These are phyloP conservation scores for Lipomyces sp. DNA, from an alignment of 805 yeast species.

Conservation along the genomic window DNA sequence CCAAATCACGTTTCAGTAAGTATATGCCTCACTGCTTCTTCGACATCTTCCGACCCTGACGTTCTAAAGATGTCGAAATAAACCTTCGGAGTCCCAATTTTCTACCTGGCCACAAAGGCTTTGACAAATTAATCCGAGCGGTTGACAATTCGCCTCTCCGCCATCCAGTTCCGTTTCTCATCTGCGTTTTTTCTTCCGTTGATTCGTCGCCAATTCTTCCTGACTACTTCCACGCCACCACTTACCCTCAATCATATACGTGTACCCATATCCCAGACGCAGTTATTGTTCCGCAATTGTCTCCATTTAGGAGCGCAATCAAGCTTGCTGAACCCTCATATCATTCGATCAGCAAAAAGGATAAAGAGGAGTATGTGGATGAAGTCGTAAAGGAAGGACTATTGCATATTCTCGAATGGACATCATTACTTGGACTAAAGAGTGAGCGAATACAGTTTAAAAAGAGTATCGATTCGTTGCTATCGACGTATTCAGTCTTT, in stretches of 20 bases:
- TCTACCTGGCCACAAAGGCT: slow-evolving; percentile 25
- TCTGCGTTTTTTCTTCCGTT: slow-evolving; percentile 18
- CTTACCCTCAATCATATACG: slow-evolving; percentile 14
- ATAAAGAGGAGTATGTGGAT: not conserved
- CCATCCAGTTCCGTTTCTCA: slow-evolving; percentile 20
- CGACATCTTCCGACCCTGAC: not conserved
- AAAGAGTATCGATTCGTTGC: slow-evolving; percentile 13
- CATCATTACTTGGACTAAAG: slow-evolving; percentile 18
- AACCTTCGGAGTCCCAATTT: slow-evolving; percentile 31
- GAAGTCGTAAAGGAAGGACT: slow-evolving; percentile 24
- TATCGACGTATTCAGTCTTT: slow-evolving; percentile 32
- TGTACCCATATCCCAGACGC: not conserved
- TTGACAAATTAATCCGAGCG: slow-evolving; percentile 23
- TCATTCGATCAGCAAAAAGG: not conserved
- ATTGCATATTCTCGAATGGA: slow-evolving; percentile 32
- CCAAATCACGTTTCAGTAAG: slow-evolving; percentile 27
- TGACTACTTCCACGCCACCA: slow-evolving; percentile 17
- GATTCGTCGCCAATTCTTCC: slow-evolving; percentile 18
- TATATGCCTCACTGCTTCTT: not conserved
- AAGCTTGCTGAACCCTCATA: not conserved
- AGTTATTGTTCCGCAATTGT: slow-evolving; percentile 21
- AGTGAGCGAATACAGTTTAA: slow-evolving; percentile 15
- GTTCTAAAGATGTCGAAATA: slow-evolving; percentile 21
- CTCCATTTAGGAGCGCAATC: slow-evolving; percentile 11
- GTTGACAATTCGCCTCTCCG: slow-evolving; percentile 17